A percentile compares a stretch with the other conserved stretches of the same genome.
Conservation (phyloP, 495 filamentous ascomycete genomes). For the Aspergillus funiculosus region DNA sequence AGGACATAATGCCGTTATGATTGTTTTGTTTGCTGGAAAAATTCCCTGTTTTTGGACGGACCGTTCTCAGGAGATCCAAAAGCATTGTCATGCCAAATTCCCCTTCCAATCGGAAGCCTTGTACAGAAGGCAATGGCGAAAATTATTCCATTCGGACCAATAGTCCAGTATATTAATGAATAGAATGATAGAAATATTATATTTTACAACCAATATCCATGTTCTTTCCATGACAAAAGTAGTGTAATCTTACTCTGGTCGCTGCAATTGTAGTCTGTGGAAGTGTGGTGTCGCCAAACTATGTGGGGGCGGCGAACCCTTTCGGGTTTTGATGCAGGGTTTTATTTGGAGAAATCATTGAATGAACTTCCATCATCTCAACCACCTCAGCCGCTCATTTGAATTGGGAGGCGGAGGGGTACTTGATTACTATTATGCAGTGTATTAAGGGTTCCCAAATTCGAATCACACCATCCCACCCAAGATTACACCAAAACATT, state of each 20-base stretch:
- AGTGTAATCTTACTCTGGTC: too few species aligned
- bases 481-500: too few species aligned
- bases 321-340: not conserved
- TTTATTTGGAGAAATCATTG: not conserved
- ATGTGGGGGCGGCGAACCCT: not conserved
- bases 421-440: too few species aligned
- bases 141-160: not conserved
- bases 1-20: slow-evolving; percentile 14
- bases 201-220: not conserved
- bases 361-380: too few species aligned
- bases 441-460: too few species aligned
- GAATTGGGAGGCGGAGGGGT: too few species aligned
- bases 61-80: slow-evolving; percentile 8
- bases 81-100: slow-evolving; percentile 8
- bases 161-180: slow-evolving; percentile 16
- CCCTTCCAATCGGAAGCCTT: slow-evolving; percentile 9
- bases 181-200: not conserved
- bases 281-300: slow-evolving; percentile 8
- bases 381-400: too few species aligned
- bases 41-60: slow-evolving; percentile 5
- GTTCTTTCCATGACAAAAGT: too few species aligned
- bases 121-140: slow-evolving; percentile 20
- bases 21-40: slow-evolving; percentile 13
- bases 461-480: too few species aligned
- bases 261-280: too few species aligned